A percentile compares a stretch with the other conserved stretches of the same genome.
phyloP scores from a whole-genome alignment of 257 asterid species.

The Ilex aquifolium region DNA sequence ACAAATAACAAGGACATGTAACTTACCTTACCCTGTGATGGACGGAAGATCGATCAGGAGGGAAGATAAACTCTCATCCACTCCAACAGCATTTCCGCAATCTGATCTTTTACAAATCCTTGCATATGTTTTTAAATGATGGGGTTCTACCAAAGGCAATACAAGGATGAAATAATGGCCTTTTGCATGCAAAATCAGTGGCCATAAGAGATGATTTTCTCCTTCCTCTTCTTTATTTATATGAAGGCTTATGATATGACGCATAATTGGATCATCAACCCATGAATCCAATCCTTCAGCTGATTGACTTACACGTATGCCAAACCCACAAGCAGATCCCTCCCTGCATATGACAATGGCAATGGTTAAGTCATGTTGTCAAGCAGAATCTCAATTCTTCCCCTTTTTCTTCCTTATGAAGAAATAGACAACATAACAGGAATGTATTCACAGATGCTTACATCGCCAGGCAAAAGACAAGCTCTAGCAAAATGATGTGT shows the following conservation, averaged over 20 bases:
- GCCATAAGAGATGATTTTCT: conserved; percentile 62
- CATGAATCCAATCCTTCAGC: conserved; percentile 91
- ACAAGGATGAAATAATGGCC: conserved; percentile 63
- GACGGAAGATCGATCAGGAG: conserved; percentile 82
- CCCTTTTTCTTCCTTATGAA: no score
- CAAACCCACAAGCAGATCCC: conserved; percentile 87
- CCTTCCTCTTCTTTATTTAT: conserved; percentile 51
- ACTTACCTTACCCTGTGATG: conserved; percentile 93
- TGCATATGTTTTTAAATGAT: conserved; percentile 62
- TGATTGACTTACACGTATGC: conserved; percentile 65
- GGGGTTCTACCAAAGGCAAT: conserved; percentile 81
- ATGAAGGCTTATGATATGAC: conserved; percentile 62
- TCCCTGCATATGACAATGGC: conserved; percentile 44
- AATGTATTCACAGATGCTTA: background rate
- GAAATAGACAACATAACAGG: background rate
- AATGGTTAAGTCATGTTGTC: background rate
- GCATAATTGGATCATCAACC: conserved; percentile 95
- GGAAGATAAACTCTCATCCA: conserved; percentile 64
- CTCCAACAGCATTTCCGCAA: conserved; percentile 75
- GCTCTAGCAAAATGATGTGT: no score
- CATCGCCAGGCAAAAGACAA: background rate
- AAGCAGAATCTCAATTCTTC: background rate
- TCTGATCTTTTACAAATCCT: conserved; percentile 63
- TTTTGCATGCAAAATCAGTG: conserved; percentile 69
- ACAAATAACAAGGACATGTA: background rate